A percentile compares a stretch with the other conserved stretches of the same genome.
Evolutionary conservation across 192 early-diverging fungal species (phyloP).

Genomic region (Dissophora globulifera): DNA sequence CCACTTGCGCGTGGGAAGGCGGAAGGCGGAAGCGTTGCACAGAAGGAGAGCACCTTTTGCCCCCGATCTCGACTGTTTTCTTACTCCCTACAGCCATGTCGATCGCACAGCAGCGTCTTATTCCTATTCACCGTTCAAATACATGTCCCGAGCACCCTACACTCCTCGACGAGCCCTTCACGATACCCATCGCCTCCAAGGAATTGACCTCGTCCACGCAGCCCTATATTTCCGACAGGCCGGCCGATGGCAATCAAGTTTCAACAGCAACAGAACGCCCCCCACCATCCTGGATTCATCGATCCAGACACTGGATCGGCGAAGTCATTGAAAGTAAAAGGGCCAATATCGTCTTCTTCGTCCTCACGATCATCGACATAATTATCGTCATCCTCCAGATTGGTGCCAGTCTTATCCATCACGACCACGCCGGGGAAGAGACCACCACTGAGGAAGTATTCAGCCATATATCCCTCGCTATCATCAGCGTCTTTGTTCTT

Average conservation of each 20-base stretch:
- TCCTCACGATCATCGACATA: slow-evolving; percentile 32
- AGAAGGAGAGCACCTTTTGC: no score
- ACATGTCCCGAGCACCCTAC: slow-evolving; percentile 7
- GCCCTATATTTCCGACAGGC: not conserved
- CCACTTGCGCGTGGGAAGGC: no score
- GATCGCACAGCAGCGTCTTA: no score
- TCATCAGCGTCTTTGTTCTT: slow-evolving; percentile 58
- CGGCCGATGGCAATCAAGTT: no score
- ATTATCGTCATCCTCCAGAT: slow-evolving; percentile 38
- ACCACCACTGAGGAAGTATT: no score
- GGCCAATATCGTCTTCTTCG: slow-evolving; percentile 22
- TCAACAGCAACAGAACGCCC: no score
- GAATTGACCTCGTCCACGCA: not conserved
- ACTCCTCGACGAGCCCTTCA: not conserved
- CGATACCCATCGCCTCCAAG: not conserved
- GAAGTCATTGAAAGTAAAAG: slow-evolving; percentile 6
- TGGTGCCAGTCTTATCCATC: slow-evolving; percentile 27
- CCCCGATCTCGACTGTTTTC: no score
- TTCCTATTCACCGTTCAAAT: slow-evolving; percentile 2
- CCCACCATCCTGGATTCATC: not conserved
- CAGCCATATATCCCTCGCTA: slow-evolving; percentile 40
- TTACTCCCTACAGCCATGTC: no score
- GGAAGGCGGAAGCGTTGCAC: no score
- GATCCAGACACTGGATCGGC: slow-evolving; percentile 3
- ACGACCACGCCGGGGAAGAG: slow-evolving; percentile 37